Conservation (phyloP, 192 early-diverging fungal species). For the Umbelopsis sp. region DNA sequence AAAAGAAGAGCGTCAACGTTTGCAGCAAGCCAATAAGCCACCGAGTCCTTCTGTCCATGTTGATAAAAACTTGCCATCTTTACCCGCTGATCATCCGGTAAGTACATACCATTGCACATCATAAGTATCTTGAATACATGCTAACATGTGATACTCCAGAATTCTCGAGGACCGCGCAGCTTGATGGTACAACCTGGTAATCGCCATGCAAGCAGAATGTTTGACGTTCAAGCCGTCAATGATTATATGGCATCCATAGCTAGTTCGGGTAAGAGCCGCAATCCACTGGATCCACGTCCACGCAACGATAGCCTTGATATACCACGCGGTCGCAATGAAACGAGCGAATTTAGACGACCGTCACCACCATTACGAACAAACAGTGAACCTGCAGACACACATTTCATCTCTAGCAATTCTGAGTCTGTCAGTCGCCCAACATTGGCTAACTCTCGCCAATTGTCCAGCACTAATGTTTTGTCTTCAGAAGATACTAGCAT, state of each 20-base stretch:
- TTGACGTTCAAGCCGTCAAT: slow-evolving; percentile 24
- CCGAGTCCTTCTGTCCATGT: not conserved
- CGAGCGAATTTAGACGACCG: not conserved
- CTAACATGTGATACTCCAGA: not conserved
- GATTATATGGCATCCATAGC: slow-evolving; percentile 22
- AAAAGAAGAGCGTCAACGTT: slow-evolving; percentile 50
- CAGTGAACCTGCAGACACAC: not conserved
- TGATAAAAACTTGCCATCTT: slow-evolving; percentile 39
- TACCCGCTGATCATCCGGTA: slow-evolving; percentile 25
- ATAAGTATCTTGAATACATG: too few species aligned
- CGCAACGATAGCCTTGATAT: slow-evolving; percentile 18
- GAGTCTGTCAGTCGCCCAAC: not conserved
- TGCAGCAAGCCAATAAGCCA: slow-evolving; percentile 22
- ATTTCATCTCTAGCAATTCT: not conserved
- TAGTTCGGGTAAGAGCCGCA: not conserved
- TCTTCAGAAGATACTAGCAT: not conserved
- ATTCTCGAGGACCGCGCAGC: not conserved
- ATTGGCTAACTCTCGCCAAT: too few species aligned
- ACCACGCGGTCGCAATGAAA: slow-evolving; percentile 10
- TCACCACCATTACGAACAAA: slow-evolving; percentile 11
- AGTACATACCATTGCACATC: not conserved
- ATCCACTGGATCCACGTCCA: slow-evolving; percentile 20
- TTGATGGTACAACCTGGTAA: slow-evolving; percentile 1
- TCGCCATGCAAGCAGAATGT: slow-evolving; percentile 25
- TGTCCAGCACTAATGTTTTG: too few species aligned